Conservation (phyloP, 1,284 basidiomycete species). For the Athelia sp. region DNA sequence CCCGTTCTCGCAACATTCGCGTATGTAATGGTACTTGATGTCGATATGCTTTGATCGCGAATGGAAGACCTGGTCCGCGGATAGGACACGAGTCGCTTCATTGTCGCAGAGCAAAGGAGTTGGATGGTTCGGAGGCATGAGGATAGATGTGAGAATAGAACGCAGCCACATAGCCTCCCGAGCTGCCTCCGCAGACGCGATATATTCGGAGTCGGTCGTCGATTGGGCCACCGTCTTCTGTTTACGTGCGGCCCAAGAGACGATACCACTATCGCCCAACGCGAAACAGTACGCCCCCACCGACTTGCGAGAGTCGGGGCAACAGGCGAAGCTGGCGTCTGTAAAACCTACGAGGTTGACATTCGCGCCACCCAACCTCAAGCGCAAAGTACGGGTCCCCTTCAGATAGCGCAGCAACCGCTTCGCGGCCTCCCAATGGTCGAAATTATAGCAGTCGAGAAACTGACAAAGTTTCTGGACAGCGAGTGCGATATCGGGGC, state of each 20-base stretch:
- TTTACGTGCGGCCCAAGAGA: constrained; percentile 26
- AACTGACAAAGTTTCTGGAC: constrained; percentile 31
- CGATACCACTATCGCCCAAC: constrained; percentile 18
- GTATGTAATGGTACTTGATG: constrained; percentile 18
- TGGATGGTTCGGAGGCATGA: not conserved
- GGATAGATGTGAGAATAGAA: not conserved
- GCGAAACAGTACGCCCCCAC: constrained; percentile 33
- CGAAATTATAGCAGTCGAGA: constrained; percentile 18
- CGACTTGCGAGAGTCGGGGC: constrained; percentile 20
- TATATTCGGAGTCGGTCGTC: constrained; percentile 9
- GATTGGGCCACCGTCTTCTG: constrained; percentile 24
- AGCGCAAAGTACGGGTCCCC: constrained; percentile 25
- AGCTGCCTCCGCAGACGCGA: not conserved
- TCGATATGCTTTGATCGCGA: constrained; percentile 22
- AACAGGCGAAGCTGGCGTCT: constrained; percentile 36
- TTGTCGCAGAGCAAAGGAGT: not conserved
- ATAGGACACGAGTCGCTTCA: constrained; percentile 14
- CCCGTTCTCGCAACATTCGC: constrained; percentile 12
- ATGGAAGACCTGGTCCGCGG: constrained; percentile 21
- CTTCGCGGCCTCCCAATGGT: constrained; percentile 34
- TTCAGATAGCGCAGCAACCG: constrained; percentile 37
- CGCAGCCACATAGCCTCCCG: not conserved
- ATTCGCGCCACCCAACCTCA: constrained; percentile 22
- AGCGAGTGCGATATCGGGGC: constrained; percentile 36
- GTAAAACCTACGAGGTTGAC: constrained; percentile 28